Percentiles rank a stretch among this genome's conserved stretches.
Conservation (phyloP, 768 basidiomycete genomes). For the Xerocomellus dryophilus region DNA sequence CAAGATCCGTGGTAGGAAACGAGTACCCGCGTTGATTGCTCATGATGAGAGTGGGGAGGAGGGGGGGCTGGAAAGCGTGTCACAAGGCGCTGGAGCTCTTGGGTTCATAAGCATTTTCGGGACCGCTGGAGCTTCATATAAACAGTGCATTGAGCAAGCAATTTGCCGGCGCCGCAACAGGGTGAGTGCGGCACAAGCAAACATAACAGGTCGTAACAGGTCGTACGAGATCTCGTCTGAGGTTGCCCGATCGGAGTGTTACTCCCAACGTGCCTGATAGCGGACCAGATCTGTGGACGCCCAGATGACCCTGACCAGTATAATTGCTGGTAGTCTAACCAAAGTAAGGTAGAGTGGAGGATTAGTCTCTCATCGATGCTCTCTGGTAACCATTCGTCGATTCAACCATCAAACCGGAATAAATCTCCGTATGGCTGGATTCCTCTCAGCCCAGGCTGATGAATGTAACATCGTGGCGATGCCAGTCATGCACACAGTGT, state of each 20-base stretch:
- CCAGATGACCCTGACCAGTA: constrained; percentile 26
- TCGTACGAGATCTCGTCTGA: constrained; percentile 29
- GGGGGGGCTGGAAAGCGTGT: constrained; percentile 8
- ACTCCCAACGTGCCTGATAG: constrained; percentile 30
- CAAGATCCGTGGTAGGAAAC: constrained; percentile 17
- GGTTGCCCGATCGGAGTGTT: constrained; percentile 26
- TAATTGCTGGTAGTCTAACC: constrained; percentile 27
- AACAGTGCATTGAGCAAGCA: constrained; percentile 24
- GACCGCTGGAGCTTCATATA: constrained; percentile 28
- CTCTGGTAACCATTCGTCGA: constrained; percentile 15
- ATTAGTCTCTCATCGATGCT: constrained; percentile 18
- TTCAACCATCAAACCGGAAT: constrained; percentile 20
- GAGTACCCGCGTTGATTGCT: constrained; percentile 31
- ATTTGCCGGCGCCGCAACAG: constrained; percentile 34
- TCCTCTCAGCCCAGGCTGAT: constrained; percentile 11
- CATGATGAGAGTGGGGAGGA: constrained; percentile 21
- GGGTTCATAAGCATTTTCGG: constrained; percentile 38
- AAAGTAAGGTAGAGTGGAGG: constrained; percentile 28
- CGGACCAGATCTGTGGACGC: constrained; percentile 29
- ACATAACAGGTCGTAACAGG: constrained; percentile 29
- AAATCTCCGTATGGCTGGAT: constrained; percentile 15
- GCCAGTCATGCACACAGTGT: constrained; percentile 13
- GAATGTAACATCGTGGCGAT: constrained; percentile 23
- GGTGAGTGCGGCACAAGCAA: constrained; percentile 29
- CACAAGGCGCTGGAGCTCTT: constrained; percentile 6